A percentile compares a stretch with the other conserved stretches of the same genome.
These are phyloP conservation scores for Arabidopsis suecica DNA, from an alignment of 345 rosid species.

Conservation along the genomic window DNA sequence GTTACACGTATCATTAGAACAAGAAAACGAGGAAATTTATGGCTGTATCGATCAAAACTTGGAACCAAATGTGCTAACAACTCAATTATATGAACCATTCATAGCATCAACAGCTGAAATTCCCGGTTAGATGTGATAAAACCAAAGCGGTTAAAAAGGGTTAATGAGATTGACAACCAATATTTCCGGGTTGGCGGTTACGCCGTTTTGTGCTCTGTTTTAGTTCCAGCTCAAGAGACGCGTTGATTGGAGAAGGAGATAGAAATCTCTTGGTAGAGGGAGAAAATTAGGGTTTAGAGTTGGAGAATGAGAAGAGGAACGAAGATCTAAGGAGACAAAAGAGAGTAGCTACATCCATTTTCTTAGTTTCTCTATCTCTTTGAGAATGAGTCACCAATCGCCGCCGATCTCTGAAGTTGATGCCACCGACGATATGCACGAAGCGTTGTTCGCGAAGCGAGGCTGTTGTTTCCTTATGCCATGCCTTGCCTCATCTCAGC, in stretches of 20 bases:
- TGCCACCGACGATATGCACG: conserved; percentile 41
- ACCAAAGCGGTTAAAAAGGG: conserved; percentile 5
- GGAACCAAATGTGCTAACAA: background rate
- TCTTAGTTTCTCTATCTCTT: background rate
- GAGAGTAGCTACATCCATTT: background rate
- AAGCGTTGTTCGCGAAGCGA: conserved; percentile 38
- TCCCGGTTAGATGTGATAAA: background rate
- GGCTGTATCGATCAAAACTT: background rate
- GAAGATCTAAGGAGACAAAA: conserved; percentile 15
- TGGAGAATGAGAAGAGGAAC: conserved; percentile 16
- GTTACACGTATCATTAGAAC: background rate
- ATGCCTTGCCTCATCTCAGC: conserved; percentile 32
- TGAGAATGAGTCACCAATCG: conserved; percentile 32
- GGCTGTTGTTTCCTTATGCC: conserved; percentile 56
- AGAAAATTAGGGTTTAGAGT: conserved; percentile 32
- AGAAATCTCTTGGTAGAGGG: background rate
- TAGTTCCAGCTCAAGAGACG: conserved; percentile 27
- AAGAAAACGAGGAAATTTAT: background rate
- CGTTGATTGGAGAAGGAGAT: background rate
- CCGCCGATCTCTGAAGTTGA: conserved; percentile 28
- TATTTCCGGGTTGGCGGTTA: background rate
- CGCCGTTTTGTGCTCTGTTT: conserved; percentile 10
- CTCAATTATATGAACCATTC: background rate
- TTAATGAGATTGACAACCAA: conserved; percentile 1
- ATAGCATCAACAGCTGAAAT: background rate